Conservation (phyloP, 2,329 filamentous ascomycete genomes). For the Dactylellina cionopaga region DNA sequence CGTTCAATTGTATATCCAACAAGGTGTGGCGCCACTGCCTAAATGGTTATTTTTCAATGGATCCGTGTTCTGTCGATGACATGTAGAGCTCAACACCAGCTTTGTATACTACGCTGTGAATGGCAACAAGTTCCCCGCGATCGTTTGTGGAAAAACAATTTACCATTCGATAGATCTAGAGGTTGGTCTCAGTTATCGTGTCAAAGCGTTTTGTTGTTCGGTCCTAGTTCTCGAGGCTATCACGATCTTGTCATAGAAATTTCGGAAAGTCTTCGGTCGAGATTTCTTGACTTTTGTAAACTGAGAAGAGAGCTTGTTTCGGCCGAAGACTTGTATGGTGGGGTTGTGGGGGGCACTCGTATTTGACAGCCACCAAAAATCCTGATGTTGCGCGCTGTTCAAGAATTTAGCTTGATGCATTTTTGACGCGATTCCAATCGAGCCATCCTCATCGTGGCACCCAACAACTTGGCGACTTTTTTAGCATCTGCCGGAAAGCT, state of each 20-base stretch:
- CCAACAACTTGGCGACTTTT: too few species aligned
- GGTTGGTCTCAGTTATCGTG: neutral
- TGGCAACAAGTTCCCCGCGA: too few species aligned
- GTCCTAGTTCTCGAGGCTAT: neutral
- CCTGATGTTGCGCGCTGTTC: too few species aligned
- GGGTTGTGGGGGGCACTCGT: neutral
- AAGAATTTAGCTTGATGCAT: too few species aligned
- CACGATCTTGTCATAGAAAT: neutral
- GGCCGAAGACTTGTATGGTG: neutral
- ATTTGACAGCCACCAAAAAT: too few species aligned
- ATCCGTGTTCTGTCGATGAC: too few species aligned
- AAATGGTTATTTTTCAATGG: constrained; percentile 4
- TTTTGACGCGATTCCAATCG: too few species aligned
- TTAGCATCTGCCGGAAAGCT: too few species aligned
- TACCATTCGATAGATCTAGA: neutral
- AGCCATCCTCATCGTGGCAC: too few species aligned
- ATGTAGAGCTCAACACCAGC: too few species aligned
- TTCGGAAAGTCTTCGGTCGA: constrained; percentile 16
- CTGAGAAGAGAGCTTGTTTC: neutral
- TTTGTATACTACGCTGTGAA: too few species aligned
- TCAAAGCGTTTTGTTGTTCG: neutral
- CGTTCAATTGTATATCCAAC: neutral
- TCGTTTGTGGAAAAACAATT: constrained; percentile 21
- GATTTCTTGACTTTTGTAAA: neutral
- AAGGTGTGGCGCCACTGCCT: constrained; percentile 26